Percentiles rank a stretch among this genome's conserved stretches.
These are phyloP conservation scores for Platismatia glauca DNA, from an alignment of 495 filamentous ascomycete species.

Conservation along the genomic window DNA sequence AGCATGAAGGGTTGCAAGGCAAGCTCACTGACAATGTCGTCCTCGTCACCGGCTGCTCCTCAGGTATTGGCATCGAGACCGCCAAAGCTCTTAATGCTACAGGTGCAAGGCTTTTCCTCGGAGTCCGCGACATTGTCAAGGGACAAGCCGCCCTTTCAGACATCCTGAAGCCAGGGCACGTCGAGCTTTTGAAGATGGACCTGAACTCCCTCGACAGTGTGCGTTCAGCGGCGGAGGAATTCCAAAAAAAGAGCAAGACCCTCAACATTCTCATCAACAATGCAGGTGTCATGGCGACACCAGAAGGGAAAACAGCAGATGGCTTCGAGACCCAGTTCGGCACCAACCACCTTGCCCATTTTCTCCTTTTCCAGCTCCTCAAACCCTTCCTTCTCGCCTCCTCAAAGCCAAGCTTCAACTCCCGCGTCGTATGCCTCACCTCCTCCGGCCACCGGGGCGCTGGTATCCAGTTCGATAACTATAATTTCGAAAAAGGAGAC, in stretches of 20 bases:
- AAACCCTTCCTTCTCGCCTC: constrained; percentile 34
- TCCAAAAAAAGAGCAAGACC: constrained; percentile 28
- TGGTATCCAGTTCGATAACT: constrained; percentile 26
- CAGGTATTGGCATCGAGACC: constrained; percentile 46
- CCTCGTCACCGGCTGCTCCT: constrained; percentile 62
- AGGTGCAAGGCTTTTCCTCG: constrained; percentile 40
- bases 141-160: constrained; percentile 25
- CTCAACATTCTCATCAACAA: constrained; percentile 34
- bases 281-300: constrained; percentile 29
- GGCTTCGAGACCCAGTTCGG: constrained; percentile 42
- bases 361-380: constrained; percentile 46
- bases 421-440: constrained; percentile 36
- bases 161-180: constrained; percentile 23
- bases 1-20: constrained; percentile 34
- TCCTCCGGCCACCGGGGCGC: constrained; percentile 32
- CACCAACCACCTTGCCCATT: constrained; percentile 45
- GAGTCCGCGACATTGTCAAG: constrained; percentile 35
- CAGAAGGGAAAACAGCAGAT: constrained; percentile 34
- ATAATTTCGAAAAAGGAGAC: constrained; percentile 28
- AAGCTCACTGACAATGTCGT: constrained; percentile 46
- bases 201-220: constrained; percentile 34
- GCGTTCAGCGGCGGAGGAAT: constrained; percentile 34
- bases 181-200: constrained; percentile 39
- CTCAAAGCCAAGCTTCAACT: constrained; percentile 32
- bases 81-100: constrained; percentile 38